Conservation (phyloP, 371 early-diverging fungal species). For the Dichotomocladium elegans region DNA sequence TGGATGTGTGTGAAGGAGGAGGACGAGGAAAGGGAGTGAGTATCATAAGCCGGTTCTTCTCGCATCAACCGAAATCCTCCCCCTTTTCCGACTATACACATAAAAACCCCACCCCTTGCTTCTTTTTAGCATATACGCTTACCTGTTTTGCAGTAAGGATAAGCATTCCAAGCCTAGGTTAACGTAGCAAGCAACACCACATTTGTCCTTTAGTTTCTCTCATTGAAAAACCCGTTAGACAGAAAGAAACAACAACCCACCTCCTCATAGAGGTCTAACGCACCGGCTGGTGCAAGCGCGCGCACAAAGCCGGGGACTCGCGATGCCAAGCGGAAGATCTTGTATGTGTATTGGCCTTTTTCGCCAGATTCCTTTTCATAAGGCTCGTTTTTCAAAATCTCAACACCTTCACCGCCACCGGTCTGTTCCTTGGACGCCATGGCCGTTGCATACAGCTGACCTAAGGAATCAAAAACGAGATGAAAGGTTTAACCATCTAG, state of each 20-base stretch:
- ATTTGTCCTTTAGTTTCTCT: background rate
- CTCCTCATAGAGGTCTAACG: conserved; percentile 67
- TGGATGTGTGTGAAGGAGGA: no score
- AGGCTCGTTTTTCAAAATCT: conserved; percentile 39
- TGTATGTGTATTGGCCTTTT: conserved; percentile 77
- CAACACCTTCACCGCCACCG: conserved; percentile 57
- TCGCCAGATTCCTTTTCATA: conserved; percentile 51
- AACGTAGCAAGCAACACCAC: background rate
- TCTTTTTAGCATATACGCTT: no score
- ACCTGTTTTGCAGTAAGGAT: conserved; percentile 79
- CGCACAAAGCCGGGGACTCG: conserved; percentile 60
- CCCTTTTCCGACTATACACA: no score
- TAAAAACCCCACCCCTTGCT: no score
- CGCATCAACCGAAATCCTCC: no score
- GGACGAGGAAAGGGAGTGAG: no score
- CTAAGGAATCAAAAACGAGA: conserved; percentile 16
- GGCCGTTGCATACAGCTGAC: conserved; percentile 72
- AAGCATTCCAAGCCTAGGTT: conserved; percentile 76
- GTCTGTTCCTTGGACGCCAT: conserved; percentile 73
- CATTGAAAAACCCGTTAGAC: no score
- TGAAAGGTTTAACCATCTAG: background rate
- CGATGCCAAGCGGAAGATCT: conserved; percentile 64
- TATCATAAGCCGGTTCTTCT: no score
- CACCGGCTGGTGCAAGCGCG: conserved; percentile 56
- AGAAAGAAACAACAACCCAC: conserved; percentile 8